Base-by-base conservation (phyloP, 306 rosid genomes). In the Erythrophleum fordii region DNA sequence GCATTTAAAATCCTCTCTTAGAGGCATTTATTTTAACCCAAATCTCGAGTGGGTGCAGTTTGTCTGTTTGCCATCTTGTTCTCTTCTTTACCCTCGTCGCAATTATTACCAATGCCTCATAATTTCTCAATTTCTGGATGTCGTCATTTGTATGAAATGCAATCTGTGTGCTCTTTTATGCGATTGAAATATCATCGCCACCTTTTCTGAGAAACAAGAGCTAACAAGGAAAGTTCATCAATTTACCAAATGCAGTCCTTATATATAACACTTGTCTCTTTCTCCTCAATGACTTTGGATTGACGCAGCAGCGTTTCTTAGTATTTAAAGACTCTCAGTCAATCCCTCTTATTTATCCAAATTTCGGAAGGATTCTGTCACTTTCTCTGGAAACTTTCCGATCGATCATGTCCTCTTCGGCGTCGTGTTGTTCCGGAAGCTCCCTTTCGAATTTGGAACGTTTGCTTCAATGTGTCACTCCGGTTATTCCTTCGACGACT, bases 381-480 rank as follows among this genome's bases (percentile, higher is more conserved):
- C 77, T 81, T 87, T 82, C 59, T 23, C 45, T 20, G 20, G 78
- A 80, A 62, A 73, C 49, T 56, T 41, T 45, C 31, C 6, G 42
- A 6, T 62, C n/a, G 64, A 76, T 60, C 78, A 86, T 77, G 89
- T 16, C 80, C 37, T 77, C 77, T 5, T 61, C 84, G 18, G 17
- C 70, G 45, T 46, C 80, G 72, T 81, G 79, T 51, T 79, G 77
- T 31, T 76, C 77, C 13, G 60, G 75, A n/a, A 52, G 12, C 78
- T 82, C 77, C 18, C 78, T 62, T 0, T 86, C 94, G 1, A 93
- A 93, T 70, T 80, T 93, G 52, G 87, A 88, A 84, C 86, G 88
- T 0, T 91, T 93, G 61, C 91, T 93, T 81, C 91, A 89, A 34
- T 82, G 87, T 76, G 85, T 89, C 48, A 91, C 97, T 51, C 97